These are phyloP conservation scores for Leptodermis oblonga DNA, from an alignment of 257 asterid genomes.

Conservation along the genomic window DNA sequence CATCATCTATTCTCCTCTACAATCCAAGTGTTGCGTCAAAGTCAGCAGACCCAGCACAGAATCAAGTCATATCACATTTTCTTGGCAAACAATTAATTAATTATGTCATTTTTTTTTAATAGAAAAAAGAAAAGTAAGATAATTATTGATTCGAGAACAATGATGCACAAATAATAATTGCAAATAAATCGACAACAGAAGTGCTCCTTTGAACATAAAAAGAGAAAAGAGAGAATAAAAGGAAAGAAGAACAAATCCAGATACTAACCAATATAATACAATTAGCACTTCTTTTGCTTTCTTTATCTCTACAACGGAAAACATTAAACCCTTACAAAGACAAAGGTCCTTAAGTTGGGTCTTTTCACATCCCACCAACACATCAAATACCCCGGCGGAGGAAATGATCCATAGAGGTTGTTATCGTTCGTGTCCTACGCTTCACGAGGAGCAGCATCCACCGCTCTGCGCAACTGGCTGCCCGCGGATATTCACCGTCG, in stretches of 20 bases:
- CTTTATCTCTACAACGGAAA: background rate
- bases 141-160: background rate
- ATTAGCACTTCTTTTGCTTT: background rate
- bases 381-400: conserved; percentile 10
- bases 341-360: background rate
- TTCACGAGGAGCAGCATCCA: conserved; percentile 45
- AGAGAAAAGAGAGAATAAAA: too few species aligned
- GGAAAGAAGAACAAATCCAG: background rate
- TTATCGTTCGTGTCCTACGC: background rate
- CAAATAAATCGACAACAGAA: background rate
- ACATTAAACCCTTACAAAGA: background rate
- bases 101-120: too few species aligned
- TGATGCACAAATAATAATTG: background rate
- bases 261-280: background rate
- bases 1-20: too few species aligned
- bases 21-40: too few species aligned
- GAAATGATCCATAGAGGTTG: background rate
- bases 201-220: background rate
- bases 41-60: too few species aligned
- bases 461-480: conserved; percentile 43
- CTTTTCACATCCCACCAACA: conserved; percentile 16
- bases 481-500: conserved; percentile 44
- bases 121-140: too few species aligned
- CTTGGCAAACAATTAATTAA: too few species aligned
- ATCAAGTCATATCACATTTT: too few species aligned